Evolutionary conservation across 2,329 filamentous ascomycete genomes (phyloP).

Genomic region (Aulographum hederae): DNA sequence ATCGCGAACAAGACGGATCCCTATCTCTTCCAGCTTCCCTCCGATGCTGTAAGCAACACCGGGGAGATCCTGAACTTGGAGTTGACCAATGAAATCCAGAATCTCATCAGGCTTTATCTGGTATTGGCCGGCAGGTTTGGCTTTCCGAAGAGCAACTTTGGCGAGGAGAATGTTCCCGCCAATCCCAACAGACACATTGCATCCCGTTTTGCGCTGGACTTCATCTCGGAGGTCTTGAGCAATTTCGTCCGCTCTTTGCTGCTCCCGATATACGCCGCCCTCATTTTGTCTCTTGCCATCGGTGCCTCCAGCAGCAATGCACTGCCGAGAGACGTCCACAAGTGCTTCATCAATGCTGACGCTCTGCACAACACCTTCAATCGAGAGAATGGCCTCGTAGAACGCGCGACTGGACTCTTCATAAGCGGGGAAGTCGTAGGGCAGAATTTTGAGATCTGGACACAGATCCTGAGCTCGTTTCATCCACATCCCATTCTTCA

Average conservation of each 20-base stretch:
- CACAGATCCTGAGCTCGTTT: constrained; percentile 69
- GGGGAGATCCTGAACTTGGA: constrained; percentile 67
- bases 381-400: constrained; percentile 63
- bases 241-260: constrained; percentile 58
- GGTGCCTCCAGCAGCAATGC: constrained; percentile 46
- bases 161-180: constrained; percentile 80
- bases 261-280: constrained; percentile 56
- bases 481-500: constrained; percentile 99
- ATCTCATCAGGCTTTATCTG: constrained; percentile 72
- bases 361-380: constrained; percentile 77
- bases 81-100: constrained; percentile 54
- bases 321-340: constrained; percentile 59
- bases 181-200: constrained; percentile 82
- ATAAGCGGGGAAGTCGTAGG: constrained; percentile 89
- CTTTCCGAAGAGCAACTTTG: constrained; percentile 75
- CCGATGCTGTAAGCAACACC: constrained; percentile 86
- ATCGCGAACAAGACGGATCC: constrained; percentile 67
- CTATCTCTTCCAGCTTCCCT: constrained; percentile 73
- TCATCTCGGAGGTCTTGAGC: constrained; percentile 46
- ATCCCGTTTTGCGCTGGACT: constrained; percentile 60
- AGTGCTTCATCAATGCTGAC: constrained; percentile 94
- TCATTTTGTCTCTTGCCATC: constrained; percentile 47
- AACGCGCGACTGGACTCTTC: constrained; percentile 80
- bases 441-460: constrained; percentile 71
- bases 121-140: constrained; percentile 86